Conservation (phyloP, 169 alveolate genomes). For the Plasmodium gaboni region DNA sequence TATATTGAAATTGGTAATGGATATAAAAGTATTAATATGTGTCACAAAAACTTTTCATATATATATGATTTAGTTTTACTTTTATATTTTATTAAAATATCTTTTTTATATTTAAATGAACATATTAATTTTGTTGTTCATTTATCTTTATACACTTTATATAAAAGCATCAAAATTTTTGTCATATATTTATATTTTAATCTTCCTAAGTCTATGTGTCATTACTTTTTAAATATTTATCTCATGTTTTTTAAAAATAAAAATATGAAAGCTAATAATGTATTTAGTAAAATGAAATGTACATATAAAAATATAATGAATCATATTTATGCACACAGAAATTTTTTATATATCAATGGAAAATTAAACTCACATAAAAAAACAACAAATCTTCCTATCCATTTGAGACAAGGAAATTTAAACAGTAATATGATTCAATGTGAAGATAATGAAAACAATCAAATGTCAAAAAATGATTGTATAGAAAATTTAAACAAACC, state of each 20-base stretch:
- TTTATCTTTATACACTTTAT: slow-evolving; percentile 32
- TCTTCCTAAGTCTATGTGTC: slow-evolving; percentile 37
- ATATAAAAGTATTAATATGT: slow-evolving; percentile 54
- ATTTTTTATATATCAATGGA: not conserved
- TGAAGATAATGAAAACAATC: too few species aligned
- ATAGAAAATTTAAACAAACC: not conserved
- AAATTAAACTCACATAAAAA: not conserved
- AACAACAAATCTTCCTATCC: not conserved
- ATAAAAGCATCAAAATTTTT: slow-evolving; percentile 30
- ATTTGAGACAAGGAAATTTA: too few species aligned
- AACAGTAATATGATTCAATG: too few species aligned
- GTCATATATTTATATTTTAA: slow-evolving; percentile 61
- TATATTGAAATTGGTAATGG: slow-evolving; percentile 64
- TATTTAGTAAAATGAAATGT: slow-evolving; percentile 32
- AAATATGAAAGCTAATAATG: not conserved
- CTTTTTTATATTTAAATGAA: slow-evolving; percentile 44
- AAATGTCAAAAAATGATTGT: not conserved
- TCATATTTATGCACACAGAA: slow-evolving; percentile 10
- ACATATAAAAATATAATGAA: slow-evolving; percentile 30
- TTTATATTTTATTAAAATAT: slow-evolving; percentile 44
- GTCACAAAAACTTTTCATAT: slow-evolving; percentile 44
- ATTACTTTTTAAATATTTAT: slow-evolving; percentile 52
- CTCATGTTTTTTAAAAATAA: slow-evolving; percentile 40
- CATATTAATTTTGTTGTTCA: slow-evolving; percentile 38
- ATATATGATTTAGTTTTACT: slow-evolving; percentile 56